Evolutionary conservation across 179 eudicot species (phyloP).

Genomic region (Patellifolia procumbens): DNA sequence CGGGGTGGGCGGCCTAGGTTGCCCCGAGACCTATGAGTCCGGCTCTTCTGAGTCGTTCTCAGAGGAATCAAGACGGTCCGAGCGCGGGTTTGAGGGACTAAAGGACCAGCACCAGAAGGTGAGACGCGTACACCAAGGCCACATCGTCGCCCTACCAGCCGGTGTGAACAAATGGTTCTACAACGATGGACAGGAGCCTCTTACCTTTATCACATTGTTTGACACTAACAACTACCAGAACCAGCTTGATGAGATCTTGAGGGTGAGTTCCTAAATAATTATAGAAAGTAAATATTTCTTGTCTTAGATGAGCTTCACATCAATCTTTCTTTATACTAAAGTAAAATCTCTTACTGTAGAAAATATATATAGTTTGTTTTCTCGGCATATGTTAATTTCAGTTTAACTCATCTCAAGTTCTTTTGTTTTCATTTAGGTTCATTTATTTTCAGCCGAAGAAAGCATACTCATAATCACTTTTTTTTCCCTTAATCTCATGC

Average conservation of each 20-base stretch:
- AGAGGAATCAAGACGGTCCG: constrained; percentile 13
- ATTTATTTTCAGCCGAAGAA: too few species aligned
- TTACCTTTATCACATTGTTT: constrained; percentile 33
- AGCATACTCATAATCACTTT: too few species aligned
- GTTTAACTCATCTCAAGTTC: too few species aligned
- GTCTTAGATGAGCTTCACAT: too few species aligned
- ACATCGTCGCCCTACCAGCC: constrained; percentile 51
- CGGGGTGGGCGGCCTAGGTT: constrained; percentile 31
- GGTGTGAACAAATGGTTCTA: constrained; percentile 64
- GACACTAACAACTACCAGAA: constrained; percentile 52
- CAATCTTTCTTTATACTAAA: too few species aligned
- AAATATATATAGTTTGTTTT: too few species aligned
- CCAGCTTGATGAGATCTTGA: constrained; percentile 57
- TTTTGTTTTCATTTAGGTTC: too few species aligned
- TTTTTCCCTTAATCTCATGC: too few species aligned
- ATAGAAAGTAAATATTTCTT: too few species aligned
- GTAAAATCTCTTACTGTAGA: too few species aligned
- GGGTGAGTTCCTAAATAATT: constrained; percentile 26
- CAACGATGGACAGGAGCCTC: constrained; percentile 55
- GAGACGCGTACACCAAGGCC: constrained; percentile 49
- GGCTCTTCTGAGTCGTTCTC: constrained; percentile 10
- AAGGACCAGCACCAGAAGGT: constrained; percentile 63
- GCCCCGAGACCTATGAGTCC: constrained; percentile 37
- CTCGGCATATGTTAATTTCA: too few species aligned
- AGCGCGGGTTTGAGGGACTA: neutral